Evolutionary conservation across 192 early-diverging fungal species (phyloP).

Genomic region (Cladochytrium replicatum): DNA sequence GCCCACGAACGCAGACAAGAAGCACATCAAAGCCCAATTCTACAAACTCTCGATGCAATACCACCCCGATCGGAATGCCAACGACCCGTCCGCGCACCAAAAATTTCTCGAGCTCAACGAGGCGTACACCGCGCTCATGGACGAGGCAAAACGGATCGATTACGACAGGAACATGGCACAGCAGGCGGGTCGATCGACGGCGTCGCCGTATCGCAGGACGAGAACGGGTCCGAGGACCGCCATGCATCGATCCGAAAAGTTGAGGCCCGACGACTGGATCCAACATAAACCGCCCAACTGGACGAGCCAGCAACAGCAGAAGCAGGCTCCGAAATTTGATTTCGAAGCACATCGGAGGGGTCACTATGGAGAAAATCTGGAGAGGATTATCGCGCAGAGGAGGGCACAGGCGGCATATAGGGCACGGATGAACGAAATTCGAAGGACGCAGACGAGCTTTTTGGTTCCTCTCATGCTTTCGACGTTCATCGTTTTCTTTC

Average conservation of each 20-base stretch:
- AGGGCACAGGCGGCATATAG: no score
- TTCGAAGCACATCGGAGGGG: conserved; percentile 18
- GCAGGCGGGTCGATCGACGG: neutral
- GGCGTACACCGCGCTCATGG: conserved; percentile 69
- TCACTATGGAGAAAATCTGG: conserved; percentile 27
- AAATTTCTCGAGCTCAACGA: conserved; percentile 75
- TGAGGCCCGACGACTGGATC: conserved; percentile 38
- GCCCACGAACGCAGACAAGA: conserved; percentile 14
- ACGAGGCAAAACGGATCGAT: conserved; percentile 59
- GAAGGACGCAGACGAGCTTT: no score
- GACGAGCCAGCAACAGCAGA: conserved; percentile 7
- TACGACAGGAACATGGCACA: conserved; percentile 56
- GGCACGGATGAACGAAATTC: no score
- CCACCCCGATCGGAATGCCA: conserved; percentile 74
- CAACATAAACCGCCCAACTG: no score
- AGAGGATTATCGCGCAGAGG: no score
- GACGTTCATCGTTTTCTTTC: no score
- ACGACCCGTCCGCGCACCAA: conserved; percentile 51
- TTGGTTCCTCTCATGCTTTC: no score
- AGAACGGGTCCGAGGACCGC: conserved; percentile 3
- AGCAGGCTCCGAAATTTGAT: conserved; percentile 9
- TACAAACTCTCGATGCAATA: conserved; percentile 69
- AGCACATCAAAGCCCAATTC: conserved; percentile 56
- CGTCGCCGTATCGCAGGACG: neutral
- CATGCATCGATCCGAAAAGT: conserved; percentile 5